phyloP scores from a whole-genome alignment of 768 basidiomycete species.

The Antrodiella citrinella region DNA sequence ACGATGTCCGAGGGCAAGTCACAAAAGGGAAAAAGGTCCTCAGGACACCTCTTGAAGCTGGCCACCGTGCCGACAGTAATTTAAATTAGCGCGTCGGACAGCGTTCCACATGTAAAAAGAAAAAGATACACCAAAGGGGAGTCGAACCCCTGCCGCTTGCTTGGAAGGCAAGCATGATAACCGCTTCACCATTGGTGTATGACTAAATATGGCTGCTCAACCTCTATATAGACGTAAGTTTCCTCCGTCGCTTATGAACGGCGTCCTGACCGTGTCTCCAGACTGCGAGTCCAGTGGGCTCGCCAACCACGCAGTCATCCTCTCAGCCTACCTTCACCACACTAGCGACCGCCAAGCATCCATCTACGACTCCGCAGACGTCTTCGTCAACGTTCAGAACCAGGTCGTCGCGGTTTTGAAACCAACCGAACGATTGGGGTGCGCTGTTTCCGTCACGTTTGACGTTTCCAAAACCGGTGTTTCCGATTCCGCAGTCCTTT shows the following conservation, averaged over 20 bases:
- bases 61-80: no score
- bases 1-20: background rate
- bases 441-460: background rate
- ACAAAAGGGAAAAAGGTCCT: background rate
- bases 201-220: background rate
- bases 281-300: background rate
- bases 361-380: background rate
- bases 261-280: no score
- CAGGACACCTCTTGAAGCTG: no score
- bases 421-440: no score
- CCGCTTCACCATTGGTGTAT: conserved; percentile 69
- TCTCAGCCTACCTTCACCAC: no score
- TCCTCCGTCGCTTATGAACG: background rate
- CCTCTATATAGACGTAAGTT: no score
- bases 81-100: no score
- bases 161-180: conserved; percentile 90
- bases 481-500: background rate
- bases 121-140: conserved; percentile 15
- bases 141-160: conserved; percentile 23
- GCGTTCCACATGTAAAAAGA: no score
- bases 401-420: no score
- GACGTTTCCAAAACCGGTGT: background rate
- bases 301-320: background rate
- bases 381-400: no score
- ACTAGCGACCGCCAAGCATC: no score